These are phyloP conservation scores for Pleurotus pulmonarius DNA, from an alignment of 768 basidiomycete species.

Conservation along the genomic window DNA sequence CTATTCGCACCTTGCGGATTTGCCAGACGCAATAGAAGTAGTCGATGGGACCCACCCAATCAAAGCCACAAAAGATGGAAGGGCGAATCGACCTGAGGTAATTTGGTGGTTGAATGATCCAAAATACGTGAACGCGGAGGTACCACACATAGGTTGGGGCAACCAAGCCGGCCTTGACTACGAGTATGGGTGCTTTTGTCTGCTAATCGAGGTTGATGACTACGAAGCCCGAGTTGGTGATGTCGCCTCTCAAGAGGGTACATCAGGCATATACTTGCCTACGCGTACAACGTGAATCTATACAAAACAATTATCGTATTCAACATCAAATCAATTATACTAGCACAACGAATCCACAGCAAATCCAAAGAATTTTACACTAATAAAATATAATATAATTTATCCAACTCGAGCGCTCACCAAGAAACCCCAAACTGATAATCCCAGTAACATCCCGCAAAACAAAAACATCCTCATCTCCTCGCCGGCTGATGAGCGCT, in stretches of 20 bases:
- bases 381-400: too few relatives aligned
- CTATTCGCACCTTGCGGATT: too few relatives aligned
- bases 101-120: neutral
- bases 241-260: too few relatives aligned
- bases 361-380: too few relatives aligned
- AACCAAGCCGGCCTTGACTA: neutral
- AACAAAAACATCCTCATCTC: slow-evolving; percentile 61
- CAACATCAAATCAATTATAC: too few relatives aligned
- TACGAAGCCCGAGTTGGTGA: neutral
- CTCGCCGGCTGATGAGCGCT: slow-evolving; percentile 62
- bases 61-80: neutral
- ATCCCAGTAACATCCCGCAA: slow-evolving; percentile 41
- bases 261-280: too few relatives aligned
- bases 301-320: too few relatives aligned
- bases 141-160: neutral
- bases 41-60: too few relatives aligned
- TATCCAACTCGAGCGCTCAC: slow-evolving; percentile 5
- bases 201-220: neutral
- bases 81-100: too few relatives aligned
- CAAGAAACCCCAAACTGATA: slow-evolving; percentile 49
- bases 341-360: too few relatives aligned
- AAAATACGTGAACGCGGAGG: neutral
- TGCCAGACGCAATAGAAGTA: too few relatives aligned
- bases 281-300: too few relatives aligned
- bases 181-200: neutral